A percentile compares a stretch with the other conserved stretches of the same genome.
phyloP scores from a whole-genome alignment of 495 filamentous ascomycete species.

The Neurospora sp. region DNA sequence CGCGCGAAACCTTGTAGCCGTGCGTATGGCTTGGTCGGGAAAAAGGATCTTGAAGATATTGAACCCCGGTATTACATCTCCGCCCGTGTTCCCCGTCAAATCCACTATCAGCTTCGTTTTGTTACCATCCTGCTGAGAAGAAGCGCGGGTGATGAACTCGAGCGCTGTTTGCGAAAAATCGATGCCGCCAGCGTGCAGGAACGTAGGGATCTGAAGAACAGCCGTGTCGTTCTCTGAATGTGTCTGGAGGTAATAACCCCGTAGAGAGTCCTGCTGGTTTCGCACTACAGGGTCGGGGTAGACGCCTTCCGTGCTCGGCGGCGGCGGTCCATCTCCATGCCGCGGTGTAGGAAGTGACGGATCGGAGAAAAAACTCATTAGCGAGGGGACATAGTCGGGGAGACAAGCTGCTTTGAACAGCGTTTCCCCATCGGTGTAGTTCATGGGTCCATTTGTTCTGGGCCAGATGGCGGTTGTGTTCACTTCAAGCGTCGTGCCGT shows the following conservation, averaged over 20 bases:
- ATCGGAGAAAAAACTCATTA: neutral
- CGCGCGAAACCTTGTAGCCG: neutral
- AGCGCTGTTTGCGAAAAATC: neutral
- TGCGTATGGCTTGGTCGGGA: neutral
- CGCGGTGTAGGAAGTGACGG: neutral
- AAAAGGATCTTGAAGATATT: neutral
- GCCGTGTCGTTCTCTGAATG: neutral
- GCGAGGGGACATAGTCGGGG: neutral
- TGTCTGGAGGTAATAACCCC: neutral
- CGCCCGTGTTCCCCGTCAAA: neutral
- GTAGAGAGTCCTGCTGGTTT: neutral
- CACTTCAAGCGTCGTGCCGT: constrained; percentile 4
- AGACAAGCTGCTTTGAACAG: neutral
- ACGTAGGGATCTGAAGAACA: neutral
- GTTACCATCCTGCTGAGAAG: neutral
- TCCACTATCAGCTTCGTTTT: neutral
- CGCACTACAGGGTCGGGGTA: neutral
- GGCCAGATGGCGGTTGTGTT: constrained; percentile 4
- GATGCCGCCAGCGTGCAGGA: accelerated
- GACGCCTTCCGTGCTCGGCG: neutral
- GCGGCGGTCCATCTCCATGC: neutral
- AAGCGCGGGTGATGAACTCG: neutral
- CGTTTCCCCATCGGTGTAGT: neutral
- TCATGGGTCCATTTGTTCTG: neutral
- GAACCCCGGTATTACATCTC: neutral